These are phyloP conservation scores for Tricholoma sp. DNA, from an alignment of 768 basidiomycete genomes.

Conservation along the genomic window DNA sequence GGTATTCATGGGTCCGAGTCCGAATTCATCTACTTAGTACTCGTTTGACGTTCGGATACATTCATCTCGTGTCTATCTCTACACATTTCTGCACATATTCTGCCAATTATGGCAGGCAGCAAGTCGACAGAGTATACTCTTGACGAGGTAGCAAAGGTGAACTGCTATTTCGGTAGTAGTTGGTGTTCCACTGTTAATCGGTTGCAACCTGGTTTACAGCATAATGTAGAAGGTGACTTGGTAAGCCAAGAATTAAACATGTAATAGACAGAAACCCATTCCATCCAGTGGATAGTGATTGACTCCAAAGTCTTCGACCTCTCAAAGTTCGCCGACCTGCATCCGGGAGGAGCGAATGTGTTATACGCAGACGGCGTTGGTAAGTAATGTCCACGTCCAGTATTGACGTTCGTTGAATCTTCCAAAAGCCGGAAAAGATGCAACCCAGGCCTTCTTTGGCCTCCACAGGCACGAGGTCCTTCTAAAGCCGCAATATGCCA, in stretches of 20 bases:
- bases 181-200: background rate
- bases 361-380: constrained; percentile 62
- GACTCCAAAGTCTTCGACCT: constrained; percentile 82
- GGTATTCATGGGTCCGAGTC: too few species aligned
- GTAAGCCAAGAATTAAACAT: constrained; percentile 33
- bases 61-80: too few species aligned
- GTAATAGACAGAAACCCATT: background rate
- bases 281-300: constrained; percentile 68
- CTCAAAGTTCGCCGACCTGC: constrained; percentile 73
- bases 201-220: constrained; percentile 39
- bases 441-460: constrained; percentile 79
- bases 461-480: constrained; percentile 83
- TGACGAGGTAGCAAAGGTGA: constrained; percentile 67
- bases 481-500: constrained; percentile 62
- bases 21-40: too few species aligned
- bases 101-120: background rate
- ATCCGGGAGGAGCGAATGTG: constrained; percentile 81
- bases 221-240: constrained; percentile 81
- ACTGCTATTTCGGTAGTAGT: constrained; percentile 4
- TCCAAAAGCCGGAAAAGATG: constrained; percentile 60
- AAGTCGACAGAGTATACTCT: constrained; percentile 36
- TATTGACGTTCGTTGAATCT: background rate
- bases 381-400: constrained; percentile 25
- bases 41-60: too few species aligned
- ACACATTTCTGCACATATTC: too few species aligned